Evolutionary conservation across 2,329 filamentous ascomycete genomes (phyloP).

Genomic region (Cercospora sp.): DNA sequence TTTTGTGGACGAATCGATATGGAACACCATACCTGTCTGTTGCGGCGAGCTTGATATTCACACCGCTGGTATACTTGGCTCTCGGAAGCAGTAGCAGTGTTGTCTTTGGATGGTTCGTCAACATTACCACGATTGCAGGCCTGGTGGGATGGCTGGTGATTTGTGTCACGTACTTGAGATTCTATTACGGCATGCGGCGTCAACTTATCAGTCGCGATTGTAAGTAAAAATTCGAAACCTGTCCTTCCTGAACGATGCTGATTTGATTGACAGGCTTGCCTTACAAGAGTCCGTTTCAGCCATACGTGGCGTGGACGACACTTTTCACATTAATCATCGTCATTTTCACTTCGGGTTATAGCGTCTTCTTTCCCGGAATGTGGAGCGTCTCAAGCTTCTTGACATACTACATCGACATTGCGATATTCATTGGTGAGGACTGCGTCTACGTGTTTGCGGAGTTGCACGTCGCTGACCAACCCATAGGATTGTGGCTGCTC

Average conservation of each 20-base stretch:
- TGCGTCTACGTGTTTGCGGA: neutral
- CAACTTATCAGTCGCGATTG: conserved; percentile 20
- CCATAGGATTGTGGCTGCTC: conserved; percentile 10
- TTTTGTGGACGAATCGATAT: conserved; percentile 41
- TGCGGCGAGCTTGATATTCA: conserved; percentile 20
- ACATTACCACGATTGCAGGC: conserved; percentile 23
- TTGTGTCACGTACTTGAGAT: conserved; percentile 22
- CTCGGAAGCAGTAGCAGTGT: conserved; percentile 21
- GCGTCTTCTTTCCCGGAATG: conserved; percentile 55
- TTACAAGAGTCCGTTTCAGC: conserved; percentile 49
- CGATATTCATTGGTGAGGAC: conserved; percentile 19
- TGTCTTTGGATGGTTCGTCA: conserved; percentile 26
- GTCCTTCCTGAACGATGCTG: neutral
- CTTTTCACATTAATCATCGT: conserved; percentile 56
- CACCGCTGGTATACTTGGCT: conserved; percentile 21
- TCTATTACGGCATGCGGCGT: conserved; percentile 17
- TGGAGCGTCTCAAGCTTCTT: conserved; percentile 36
- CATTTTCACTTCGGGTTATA: conserved; percentile 64
- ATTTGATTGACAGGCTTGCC: conserved; percentile 14
- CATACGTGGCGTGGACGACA: conserved; percentile 60
- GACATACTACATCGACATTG: conserved; percentile 26
- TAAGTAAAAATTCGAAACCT: neutral
- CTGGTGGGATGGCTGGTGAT: conserved; percentile 25
- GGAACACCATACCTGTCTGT: conserved; percentile 22
- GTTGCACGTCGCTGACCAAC: neutral